Evolutionary conservation across 345 rosid species (phyloP), one percentile per base, ranked within the genome.

Genomic region (Draba incana): DNA sequence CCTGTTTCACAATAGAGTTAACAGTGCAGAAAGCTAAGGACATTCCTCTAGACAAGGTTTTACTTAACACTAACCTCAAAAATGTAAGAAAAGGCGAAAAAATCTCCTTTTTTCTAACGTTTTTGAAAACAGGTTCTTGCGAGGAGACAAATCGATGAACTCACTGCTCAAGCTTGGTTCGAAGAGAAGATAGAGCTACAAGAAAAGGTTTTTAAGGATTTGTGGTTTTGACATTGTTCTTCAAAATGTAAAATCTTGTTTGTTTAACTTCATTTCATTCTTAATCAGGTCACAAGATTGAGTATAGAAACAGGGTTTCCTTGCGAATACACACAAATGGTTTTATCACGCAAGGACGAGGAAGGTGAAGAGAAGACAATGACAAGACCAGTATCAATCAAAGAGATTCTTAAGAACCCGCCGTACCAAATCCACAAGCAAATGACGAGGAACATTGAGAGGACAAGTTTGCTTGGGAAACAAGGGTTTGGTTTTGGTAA

Each of bases 101-200:
- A 69, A 20, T 20, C 2, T 8, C 33, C 3, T 2, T 31, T 50
- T 30, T 50, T 6, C 42, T 70, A 44, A 70, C 27, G 13, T 57
- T 56, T 20, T 9, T 0, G 0, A 20, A 38, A 28, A 6, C 83
- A 88, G 98, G 51, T 93, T 64, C 75, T 83, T 73, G 85, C 92
- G 8, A 87, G 74, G 86, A 87, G 88, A 74, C 91, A 86, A 68
- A 87, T 93, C 39, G 87, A 90, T 69, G 62, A 69, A 25, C 83
- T 85, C 73, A 90, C 97, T 28, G 84, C 92, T 62, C 83, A 70
- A 62, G 94, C 97, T 20, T 92, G 98, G 97, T 86, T 82, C 20
- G 82, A 80, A 14, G 82, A 84, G 58, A 81, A 76, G 68, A 76
- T 70, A 77, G 83, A 83, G 80, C 84, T 88, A 16, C 83, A 83